Base-by-base conservation (phyloP, 441 rosid genomes). In the Jatropha multifida region DNA sequence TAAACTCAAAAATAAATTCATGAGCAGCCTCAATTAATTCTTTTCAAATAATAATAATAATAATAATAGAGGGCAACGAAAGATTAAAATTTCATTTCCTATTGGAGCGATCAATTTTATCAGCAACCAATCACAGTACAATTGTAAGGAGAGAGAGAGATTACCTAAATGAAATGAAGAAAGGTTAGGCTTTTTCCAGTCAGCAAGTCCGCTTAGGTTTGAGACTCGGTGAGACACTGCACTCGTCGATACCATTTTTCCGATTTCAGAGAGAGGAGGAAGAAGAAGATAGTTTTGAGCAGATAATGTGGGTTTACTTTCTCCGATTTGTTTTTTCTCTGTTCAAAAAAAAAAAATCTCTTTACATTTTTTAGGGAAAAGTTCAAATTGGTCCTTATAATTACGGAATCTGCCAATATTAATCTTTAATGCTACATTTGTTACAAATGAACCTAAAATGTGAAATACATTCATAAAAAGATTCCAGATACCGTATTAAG, bases 211-310 rank as follows among this genome's bases (percentile, higher is more conserved):
- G 44, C 54, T 79, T 4, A 79, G 63, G 56, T 74, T 76, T 2
- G 82, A 75, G 70, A 84, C 54, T 58, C 73, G 78, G 76, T 78
- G 80, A 9, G 83, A 72, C 42, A 86, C 46, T 0, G 79, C 60
- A 59, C 69, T 78, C 8, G 86, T 81, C 20, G 94, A 86, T 42
- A 89, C 88, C 94, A 87, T 32, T 88, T 56, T 63, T 60, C 8
- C 26, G 40, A 44, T 60, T 17, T 67, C 9, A 27, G 8, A 27
- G 27, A 51, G 17, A 18, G 0, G 3, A 17, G 5, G 23, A 2
- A n/a, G 10, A 37, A 5, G 41, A 58, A 9, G 32, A 20, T 58
- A 58, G 26, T 13, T 20, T 32, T 48, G n/a, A 48, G 58, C 44
- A 14, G 67, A 26, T 60, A 59, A 44, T 44, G 48, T 32, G 2